phyloP scores from a whole-genome alignment of 2,329 filamentous ascomycete genomes.

The Exophiala viscosa region DNA sequence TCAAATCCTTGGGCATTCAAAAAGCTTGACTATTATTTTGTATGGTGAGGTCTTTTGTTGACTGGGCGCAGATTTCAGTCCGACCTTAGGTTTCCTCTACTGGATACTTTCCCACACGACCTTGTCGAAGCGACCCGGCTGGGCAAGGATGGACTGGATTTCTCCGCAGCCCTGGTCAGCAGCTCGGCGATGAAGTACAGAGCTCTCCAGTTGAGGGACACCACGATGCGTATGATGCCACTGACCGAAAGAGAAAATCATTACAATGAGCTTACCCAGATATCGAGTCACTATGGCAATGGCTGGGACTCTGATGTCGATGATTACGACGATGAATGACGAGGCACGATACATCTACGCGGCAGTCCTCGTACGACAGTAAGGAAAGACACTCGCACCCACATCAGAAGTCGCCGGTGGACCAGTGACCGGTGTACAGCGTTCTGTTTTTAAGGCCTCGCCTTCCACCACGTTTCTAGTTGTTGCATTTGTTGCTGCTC shows the following conservation, averaged over 20 bases:
- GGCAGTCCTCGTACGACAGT: too few relatives aligned
- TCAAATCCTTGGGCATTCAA: neutral
- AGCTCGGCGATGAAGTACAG: conserved; percentile 68
- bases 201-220: conserved; percentile 62
- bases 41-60: neutral
- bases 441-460: too few relatives aligned
- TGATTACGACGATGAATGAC: conserved; percentile 38
- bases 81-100: conserved; percentile 59
- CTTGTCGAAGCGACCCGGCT: conserved; percentile 50
- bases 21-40: neutral
- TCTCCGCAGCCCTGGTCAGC: conserved; percentile 49
- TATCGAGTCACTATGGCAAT: conserved; percentile 76
- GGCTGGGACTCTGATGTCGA: conserved; percentile 36
- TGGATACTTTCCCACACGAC: conserved; percentile 79
- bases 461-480: too few relatives aligned
- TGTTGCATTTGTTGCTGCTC: too few relatives aligned
- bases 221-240: conserved; percentile 60
- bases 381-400: too few relatives aligned
- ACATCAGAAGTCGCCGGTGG: too few relatives aligned
- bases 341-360: neutral
- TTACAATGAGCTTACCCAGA: conserved; percentile 73
- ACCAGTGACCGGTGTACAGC: too few relatives aligned
- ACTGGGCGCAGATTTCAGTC: conserved; percentile 20
- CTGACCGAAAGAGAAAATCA: conserved; percentile 80
- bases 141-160: conserved; percentile 44